These are phyloP conservation scores for Mangifera indica DNA, from an alignment of 345 rosid species.

Conservation along the genomic window DNA sequence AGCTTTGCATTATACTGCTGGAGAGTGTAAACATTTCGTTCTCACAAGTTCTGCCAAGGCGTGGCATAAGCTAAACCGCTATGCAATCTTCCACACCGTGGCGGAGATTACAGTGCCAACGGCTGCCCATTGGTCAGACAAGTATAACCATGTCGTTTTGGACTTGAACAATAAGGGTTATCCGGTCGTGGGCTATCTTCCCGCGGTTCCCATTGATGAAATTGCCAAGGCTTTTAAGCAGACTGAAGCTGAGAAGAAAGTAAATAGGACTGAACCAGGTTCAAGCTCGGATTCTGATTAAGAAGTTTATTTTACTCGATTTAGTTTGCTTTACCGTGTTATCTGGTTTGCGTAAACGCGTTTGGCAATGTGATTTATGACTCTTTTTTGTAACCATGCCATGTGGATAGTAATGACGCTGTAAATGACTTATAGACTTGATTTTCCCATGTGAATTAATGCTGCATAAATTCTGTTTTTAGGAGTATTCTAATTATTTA, in stretches of 20 bases:
- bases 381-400: not conserved
- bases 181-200: slow-evolving; percentile 47
- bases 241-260: slow-evolving; percentile 37
- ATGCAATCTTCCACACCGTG: slow-evolving; percentile 47
- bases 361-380: not conserved
- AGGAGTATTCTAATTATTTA: too few relatives aligned
- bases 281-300: slow-evolving; percentile 57
- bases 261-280: slow-evolving; percentile 16
- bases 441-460: not conserved
- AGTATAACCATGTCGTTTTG: slow-evolving; percentile 49
- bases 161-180: slow-evolving; percentile 61
- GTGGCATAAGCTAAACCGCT: slow-evolving; percentile 51
- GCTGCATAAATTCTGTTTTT: not conserved
- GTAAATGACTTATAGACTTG: slow-evolving; percentile 7
- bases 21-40: slow-evolving; percentile 53
- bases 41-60: slow-evolving; percentile 51
- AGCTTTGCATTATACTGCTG: slow-evolving; percentile 45
- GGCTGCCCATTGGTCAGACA: slow-evolving; percentile 49
- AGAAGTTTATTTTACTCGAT: not conserved
- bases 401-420: not conserved
- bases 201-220: slow-evolving; percentile 69
- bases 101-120: slow-evolving; percentile 52
- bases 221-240: slow-evolving; percentile 53
- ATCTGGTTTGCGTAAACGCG: not conserved
- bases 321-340: not conserved